Base-by-base conservation (phyloP, 2,329 filamentous ascomycete species). In the Tolypocladium pustulatum region DNA sequence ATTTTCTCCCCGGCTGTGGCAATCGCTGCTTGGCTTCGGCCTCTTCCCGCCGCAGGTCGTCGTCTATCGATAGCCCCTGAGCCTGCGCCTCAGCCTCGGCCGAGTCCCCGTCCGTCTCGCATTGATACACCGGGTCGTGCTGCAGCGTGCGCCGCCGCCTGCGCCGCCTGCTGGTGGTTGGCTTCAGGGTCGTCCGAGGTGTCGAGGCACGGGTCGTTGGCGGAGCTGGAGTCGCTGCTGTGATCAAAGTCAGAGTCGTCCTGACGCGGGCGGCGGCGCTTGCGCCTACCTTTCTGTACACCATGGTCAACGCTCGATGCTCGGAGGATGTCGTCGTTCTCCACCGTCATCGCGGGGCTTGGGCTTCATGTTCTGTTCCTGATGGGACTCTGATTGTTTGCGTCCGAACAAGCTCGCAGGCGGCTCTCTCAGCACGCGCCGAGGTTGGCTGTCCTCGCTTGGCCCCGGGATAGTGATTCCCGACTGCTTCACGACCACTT, bases 121-220 rank as follows among this genome's bases (percentile, higher is more conserved):
- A 63, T 1, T 36, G 38, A 25, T 70, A 69, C 8, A 27, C 6
- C 1, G 59, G 40, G 58, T 70, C 68, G 0, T 49, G 8, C 13
- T 54, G 41, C 20, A 8, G 13, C 41, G 22, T 13, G 22, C 22
- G 43, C 12, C 22, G 43, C 43, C 43, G 43, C 43, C 27, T 49
- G 22, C 13, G 22, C 13, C 43, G 43, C 43, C 22, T 38, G 37
- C 13, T 38, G 37, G 6, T 13, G 22, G 12, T 22, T 22, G 43
- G 43, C 25, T 13, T 17, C 43, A 1, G 41, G 22, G 12, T 20
- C 58, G 58, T 5, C 60, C 9, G 41, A 46, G 22, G 12, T 2
- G 22, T 27, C 41, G 10, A 15, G 43, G 43, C 4, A 4, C n/a
- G 27, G 22, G 43, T 5, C 15, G 25, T 49, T 15, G 43, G 25